Base-by-base conservation (phyloP, 2,329 filamentous ascomycete species). In the Macroventuria anomochaeta region DNA sequence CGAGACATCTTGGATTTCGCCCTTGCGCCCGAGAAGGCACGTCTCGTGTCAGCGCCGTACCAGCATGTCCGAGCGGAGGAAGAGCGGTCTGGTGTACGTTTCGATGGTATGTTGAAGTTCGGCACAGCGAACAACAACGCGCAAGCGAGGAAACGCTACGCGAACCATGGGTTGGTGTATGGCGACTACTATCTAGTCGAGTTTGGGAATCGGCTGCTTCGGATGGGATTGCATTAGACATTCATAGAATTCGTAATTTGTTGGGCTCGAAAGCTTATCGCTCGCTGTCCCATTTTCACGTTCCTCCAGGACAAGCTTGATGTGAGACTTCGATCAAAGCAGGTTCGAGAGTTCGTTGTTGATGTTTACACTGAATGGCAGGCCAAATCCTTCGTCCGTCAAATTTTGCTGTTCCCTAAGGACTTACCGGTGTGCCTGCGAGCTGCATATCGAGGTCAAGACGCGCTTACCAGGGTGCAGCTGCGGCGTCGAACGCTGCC, bases 111-210 rank as follows among this genome's bases (percentile, higher is more conserved):
- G n/a, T 53, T 81, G 8, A 69, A 69, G 12, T 76, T 75, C 34
- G 76, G 76, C 2, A 79, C 77, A 0, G 77, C 78, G 10, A 79
- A 79, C 44, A 78, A 79, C 43, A 76, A 74, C 29, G 69, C 75
- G 52, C 74, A 72, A 51, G 76, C 76, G 8, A 72, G 71, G 2
- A 70, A 74, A 15, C 62, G 70, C 11, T 79, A 75, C 69, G 72
- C 75, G 1, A 67, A 79, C 39, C 77, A 79, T 55, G 76, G 77
- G 0, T 48, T 80, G 6, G 77, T 80, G 0, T 80, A 80, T 54
- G 77, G 77, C 0, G 77, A 80, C 44, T 80, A 80, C 58, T 79
- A 75, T 52, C 75, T 79, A 21, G 57, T 80, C 10, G 57, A 77
- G 21, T 67, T 77, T 2, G 77, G 78, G 1, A 80, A 80, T 46